A percentile compares a stretch with the other conserved stretches of the same genome.
These are phyloP conservation scores for Cicer yamashitae DNA, from an alignment of 306 rosid species.

Conservation along the genomic window DNA sequence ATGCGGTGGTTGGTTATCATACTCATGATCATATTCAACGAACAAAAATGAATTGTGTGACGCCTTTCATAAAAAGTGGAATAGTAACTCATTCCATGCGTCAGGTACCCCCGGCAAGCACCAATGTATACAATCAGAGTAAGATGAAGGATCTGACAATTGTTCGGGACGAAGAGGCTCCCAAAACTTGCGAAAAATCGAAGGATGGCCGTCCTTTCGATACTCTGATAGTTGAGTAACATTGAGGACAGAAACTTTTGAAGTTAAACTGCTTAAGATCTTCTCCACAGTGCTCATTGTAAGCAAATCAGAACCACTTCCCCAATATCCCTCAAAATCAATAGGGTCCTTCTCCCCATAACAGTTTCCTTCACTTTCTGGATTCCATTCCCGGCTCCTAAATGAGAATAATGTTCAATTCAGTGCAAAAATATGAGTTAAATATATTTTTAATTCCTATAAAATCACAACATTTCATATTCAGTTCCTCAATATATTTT, in stretches of 20 bases:
- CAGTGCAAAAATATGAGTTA: conserved; percentile 22
- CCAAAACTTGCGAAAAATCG: conserved; percentile 93
- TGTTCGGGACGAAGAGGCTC: conserved; percentile 75
- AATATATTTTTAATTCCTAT: too few species aligned
- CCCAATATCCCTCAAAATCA: conserved; percentile 79
- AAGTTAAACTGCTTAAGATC: conserved; percentile 61
- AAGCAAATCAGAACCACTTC: conserved; percentile 91
- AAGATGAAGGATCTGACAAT: conserved; percentile 75
- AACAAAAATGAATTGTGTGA: conserved; percentile 17
- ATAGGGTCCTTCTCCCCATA: conserved; percentile 73
- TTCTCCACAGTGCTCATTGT: conserved; percentile 75
- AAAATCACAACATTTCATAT: too few species aligned
- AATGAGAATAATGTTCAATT: conserved; percentile 40
- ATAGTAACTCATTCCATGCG: conserved; percentile 89
- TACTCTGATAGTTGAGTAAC: conserved; percentile 93
- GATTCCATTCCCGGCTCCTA: conserved; percentile 92
- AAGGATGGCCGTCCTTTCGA: conserved; percentile 94
- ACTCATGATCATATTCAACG: background rate
- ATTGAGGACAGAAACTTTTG: conserved; percentile 80
- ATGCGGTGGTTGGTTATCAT: conserved; percentile 13
- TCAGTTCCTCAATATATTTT: too few species aligned
- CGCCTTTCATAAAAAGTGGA: conserved; percentile 63
- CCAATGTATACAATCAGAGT: conserved; percentile 99
- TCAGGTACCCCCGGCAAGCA: conserved; percentile 97
- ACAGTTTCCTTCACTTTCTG: conserved; percentile 80